These are phyloP conservation scores for Macrophomina pseudophaseolina DNA, from an alignment of 2,329 filamentous ascomycete genomes.

Conservation along the genomic window DNA sequence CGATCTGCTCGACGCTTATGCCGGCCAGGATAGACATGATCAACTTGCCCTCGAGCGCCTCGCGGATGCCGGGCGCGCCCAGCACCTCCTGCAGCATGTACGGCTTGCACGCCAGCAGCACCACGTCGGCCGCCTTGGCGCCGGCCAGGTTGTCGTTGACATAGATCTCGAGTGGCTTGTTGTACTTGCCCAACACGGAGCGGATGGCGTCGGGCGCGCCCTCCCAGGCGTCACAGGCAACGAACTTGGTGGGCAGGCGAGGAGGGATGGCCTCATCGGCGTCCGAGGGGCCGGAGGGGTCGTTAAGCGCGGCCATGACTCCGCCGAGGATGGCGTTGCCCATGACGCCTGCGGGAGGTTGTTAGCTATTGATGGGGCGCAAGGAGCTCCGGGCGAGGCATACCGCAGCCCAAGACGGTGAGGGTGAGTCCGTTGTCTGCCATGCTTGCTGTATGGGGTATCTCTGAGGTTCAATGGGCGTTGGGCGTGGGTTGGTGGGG, in stretches of 20 bases:
- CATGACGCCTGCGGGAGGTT: conserved; percentile 68
- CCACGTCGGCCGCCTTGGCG: conserved; percentile 70
- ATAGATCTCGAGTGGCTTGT: conserved; percentile 66
- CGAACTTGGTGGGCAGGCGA: conserved; percentile 74
- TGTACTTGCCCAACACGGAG: conserved; percentile 67
- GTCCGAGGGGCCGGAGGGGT: conserved; percentile 45
- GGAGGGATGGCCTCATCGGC: conserved; percentile 51
- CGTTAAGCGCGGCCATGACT: conserved; percentile 72
- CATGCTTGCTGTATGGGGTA: neutral
- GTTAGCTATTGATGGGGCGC: neutral
- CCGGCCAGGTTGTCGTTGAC: conserved; percentile 74
- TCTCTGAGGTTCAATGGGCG: neutral
- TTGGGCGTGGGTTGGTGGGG: neutral
- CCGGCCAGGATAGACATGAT: conserved; percentile 83
- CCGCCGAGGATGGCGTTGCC: conserved; percentile 83
- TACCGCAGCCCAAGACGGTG: conserved; percentile 82
- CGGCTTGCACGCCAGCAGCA: conserved; percentile 82
- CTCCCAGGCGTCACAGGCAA: conserved; percentile 77
- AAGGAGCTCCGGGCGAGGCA: conserved; percentile 37
- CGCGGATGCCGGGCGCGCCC: conserved; percentile 67
- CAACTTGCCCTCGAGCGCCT: conserved; percentile 78
- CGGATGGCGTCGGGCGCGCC: conserved; percentile 72
- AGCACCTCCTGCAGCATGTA: conserved; percentile 74
- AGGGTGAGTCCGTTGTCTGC: conserved; percentile 64
- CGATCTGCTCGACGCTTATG: conserved; percentile 71